Conservation (phyloP, 768 basidiomycete genomes). For the Termitomyces sp. region DNA sequence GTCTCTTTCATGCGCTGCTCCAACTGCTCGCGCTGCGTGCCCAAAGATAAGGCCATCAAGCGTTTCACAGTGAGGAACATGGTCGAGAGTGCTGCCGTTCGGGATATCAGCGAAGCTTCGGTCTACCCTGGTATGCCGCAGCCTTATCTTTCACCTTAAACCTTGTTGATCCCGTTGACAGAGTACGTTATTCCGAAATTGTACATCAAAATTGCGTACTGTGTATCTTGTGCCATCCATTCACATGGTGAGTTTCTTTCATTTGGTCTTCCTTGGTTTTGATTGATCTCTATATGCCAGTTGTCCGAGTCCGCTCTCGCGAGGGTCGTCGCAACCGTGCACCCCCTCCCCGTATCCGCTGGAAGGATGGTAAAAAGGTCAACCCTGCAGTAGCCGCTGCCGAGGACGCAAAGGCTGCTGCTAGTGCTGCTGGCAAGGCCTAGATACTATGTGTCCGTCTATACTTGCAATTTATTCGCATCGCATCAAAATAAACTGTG, state of each 20-base stretch:
- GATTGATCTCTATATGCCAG: conserved; percentile 31
- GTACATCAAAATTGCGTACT: conserved; percentile 98
- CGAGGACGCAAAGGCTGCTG: conserved; percentile 73
- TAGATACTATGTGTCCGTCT: too few relatives aligned
- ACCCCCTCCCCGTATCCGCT: conserved; percentile 91
- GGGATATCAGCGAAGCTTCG: conserved; percentile 94
- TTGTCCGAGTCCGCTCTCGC: conserved; percentile 96
- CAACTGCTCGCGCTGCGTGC: conserved; percentile 98
- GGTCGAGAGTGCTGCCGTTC: conserved; percentile 97
- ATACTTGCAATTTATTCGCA: conserved; percentile 12
- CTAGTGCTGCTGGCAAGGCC: conserved; percentile 43
- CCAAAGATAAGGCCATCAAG: conserved; percentile 99
- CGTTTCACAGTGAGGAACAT: conserved; percentile 99
- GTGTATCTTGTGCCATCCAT: conserved; percentile 99
- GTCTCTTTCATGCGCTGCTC: conserved; percentile 94
- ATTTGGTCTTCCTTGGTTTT: neutral
- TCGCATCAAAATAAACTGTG: neutral
- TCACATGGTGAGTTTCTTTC: conserved; percentile 72
- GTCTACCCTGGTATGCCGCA: conserved; percentile 78
- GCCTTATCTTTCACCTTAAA: neutral
- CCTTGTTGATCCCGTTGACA: conserved; percentile 23
- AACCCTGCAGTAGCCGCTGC: conserved; percentile 94
- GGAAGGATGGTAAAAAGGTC: conserved; percentile 95
- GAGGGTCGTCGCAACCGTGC: conserved; percentile 96
- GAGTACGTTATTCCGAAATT: conserved; percentile 96